phyloP scores from a whole-genome alignment of 129 eudicot species.

The Erigeron canadensis region DNA sequence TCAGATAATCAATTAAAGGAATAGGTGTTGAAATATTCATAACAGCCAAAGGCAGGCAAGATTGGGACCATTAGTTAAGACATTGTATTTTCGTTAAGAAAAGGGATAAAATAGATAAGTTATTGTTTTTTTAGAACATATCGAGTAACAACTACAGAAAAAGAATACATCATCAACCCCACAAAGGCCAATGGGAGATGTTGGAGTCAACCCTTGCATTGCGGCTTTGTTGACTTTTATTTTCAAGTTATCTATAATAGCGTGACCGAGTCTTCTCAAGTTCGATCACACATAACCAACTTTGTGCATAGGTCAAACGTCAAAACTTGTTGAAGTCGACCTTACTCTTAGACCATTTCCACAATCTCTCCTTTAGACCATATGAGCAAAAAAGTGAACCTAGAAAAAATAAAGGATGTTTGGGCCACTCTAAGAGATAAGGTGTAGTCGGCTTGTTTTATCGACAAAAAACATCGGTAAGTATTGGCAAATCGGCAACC shows the following conservation, averaged over 20 bases:
- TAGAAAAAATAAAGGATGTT: too few relatives aligned
- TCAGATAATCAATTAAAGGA: too few relatives aligned
- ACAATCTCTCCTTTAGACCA: too few relatives aligned
- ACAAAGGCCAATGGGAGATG: slow-evolving; percentile 24
- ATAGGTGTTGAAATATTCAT: too few relatives aligned
- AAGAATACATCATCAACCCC: slow-evolving; percentile 23
- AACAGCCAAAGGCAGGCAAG: neutral
- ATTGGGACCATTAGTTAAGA: neutral
- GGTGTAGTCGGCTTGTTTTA: too few relatives aligned
- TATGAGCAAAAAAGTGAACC: too few relatives aligned
- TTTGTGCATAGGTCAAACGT: slow-evolving; percentile 26
- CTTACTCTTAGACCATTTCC: slow-evolving; percentile 37
- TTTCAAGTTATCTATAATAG: neutral
- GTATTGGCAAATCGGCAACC: too few relatives aligned
- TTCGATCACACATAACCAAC: slow-evolving; percentile 24
- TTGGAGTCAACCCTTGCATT: slow-evolving; percentile 28
- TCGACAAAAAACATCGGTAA: too few relatives aligned
- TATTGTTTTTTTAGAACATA: slow-evolving; percentile 3
- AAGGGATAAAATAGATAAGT: neutral
- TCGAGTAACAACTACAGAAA: slow-evolving; percentile 10
- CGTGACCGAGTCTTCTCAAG: slow-evolving; percentile 25
- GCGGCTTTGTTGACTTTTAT: slow-evolving; percentile 29
- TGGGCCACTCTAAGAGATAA: too few relatives aligned
- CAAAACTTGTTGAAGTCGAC: slow-evolving; percentile 23
- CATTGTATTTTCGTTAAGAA: too few relatives aligned